These are phyloP conservation scores for Puccinia horiana DNA, from an alignment of 1,284 basidiomycete species.

Conservation along the genomic window DNA sequence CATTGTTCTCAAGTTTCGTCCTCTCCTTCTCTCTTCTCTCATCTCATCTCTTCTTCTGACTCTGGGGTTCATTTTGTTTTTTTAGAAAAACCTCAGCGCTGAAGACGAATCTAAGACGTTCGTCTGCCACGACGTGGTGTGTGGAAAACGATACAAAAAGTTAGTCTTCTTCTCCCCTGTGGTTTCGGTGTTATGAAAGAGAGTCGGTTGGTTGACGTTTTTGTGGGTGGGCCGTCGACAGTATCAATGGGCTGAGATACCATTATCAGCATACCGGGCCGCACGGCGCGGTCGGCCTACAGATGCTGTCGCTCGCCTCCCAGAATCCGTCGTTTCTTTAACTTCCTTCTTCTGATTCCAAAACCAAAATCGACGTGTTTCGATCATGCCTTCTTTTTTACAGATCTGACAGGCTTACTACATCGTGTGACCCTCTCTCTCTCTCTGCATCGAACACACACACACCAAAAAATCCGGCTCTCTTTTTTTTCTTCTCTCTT, in stretches of 20 bases:
- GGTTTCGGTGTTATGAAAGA: constrained; percentile 41
- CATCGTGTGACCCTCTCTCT: too few species aligned
- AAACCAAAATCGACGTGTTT: too few species aligned
- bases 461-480: too few species aligned
- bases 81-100: constrained; percentile 71
- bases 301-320: constrained; percentile 76
- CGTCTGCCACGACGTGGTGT: constrained; percentile 85
- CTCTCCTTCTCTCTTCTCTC: not conserved
- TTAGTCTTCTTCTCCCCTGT: constrained; percentile 33
- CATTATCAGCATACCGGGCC: constrained; percentile 97
- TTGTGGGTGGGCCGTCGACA: not conserved
- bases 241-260: constrained; percentile 65
- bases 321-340: too few species aligned
- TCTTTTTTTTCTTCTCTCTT: too few species aligned
- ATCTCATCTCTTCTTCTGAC: too few species aligned
- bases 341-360: constrained; percentile 68
- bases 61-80: constrained; percentile 66
- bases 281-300: constrained; percentile 82
- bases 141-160: constrained; percentile 92
- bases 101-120: constrained; percentile 78
- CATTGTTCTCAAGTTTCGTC: constrained; percentile 80
- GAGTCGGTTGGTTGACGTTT: not conserved
- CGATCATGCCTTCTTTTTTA: too few species aligned
- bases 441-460: too few species aligned
- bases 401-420: too few species aligned